These are phyloP conservation scores for Trypanosoma brucei DNA, from an alignment of 208 protist genomes.

Conservation along the genomic window DNA sequence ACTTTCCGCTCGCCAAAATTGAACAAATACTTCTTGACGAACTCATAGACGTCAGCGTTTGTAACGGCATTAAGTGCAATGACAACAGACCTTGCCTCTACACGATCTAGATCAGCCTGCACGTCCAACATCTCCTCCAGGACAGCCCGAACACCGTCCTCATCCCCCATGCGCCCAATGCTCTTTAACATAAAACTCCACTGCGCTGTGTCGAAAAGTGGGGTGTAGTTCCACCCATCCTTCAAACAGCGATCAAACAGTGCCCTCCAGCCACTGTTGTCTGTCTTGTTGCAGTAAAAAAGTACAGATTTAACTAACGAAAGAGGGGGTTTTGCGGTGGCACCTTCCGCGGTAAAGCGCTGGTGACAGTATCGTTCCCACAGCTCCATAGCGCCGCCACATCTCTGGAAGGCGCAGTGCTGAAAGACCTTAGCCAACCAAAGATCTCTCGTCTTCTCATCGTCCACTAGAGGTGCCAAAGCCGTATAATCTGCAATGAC, in stretches of 20 bases:
- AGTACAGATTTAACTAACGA: conserved; percentile 74
- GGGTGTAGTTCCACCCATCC: conserved; percentile 81
- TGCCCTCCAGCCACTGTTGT: conserved; percentile 54
- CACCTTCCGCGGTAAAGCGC: conserved; percentile 47
- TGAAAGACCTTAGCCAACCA: conserved; percentile 86
- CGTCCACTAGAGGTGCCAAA: conserved; percentile 59
- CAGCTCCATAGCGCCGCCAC: conserved; percentile 56
- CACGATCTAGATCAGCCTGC: conserved; percentile 78
- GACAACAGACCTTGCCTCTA: conserved; percentile 71
- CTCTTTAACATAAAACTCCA: conserved; percentile 85
- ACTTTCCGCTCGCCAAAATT: conserved; percentile 84
- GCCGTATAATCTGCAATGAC: conserved; percentile 73
- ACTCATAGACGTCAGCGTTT: conserved; percentile 76
- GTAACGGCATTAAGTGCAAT: conserved; percentile 77
- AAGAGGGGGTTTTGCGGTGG: conserved; percentile 45
- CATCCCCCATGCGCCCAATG: conserved; percentile 71
- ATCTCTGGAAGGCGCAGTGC: conserved; percentile 78
- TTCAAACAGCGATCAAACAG: conserved; percentile 80
- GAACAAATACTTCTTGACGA: conserved; percentile 84
- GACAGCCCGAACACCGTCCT: conserved; percentile 59
- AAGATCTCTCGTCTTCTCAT: conserved; percentile 53
- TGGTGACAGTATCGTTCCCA: conserved; percentile 63
- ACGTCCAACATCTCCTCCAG: conserved; percentile 87
- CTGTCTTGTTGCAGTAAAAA: conserved; percentile 73
- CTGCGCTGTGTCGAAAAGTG: conserved; percentile 73